Conservation (phyloP, 306 rosid genomes). For the Citrullus mucosospermus region DNA sequence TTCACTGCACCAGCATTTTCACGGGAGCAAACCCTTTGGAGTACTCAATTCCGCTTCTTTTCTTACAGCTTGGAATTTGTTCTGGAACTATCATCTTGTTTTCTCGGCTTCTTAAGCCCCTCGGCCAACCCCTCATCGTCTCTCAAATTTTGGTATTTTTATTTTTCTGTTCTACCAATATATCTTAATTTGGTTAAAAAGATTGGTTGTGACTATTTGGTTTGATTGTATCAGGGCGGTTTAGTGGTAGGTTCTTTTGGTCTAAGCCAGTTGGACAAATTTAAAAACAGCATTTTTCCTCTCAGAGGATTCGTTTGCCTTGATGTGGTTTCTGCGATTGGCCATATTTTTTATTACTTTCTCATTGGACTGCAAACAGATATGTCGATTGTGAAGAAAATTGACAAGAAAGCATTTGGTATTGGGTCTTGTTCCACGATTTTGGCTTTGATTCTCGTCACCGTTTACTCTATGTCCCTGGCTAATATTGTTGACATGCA, state of each 20-base stretch:
- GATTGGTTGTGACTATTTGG: background rate
- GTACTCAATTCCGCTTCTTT: conserved; percentile 15
- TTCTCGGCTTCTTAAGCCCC: conserved; percentile 17
- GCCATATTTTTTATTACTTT: conserved; percentile 19
- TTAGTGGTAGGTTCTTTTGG: conserved; percentile 22
- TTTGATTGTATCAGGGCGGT: conserved; percentile 21
- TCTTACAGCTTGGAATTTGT: conserved; percentile 11
- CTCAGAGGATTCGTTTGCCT: conserved; percentile 17
- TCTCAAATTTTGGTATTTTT: conserved; percentile 16
- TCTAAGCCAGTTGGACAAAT: conserved; percentile 6
- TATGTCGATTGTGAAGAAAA: conserved; percentile 2
- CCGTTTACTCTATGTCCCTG: background rate
- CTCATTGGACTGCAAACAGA: conserved; percentile 26
- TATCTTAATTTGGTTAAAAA: background rate
- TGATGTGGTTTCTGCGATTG: conserved; percentile 18
- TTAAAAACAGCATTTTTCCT: conserved; percentile 11
- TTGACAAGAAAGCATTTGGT: conserved; percentile 5
- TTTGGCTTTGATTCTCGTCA: background rate
- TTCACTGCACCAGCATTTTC: conserved; percentile 4
- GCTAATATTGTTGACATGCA: background rate
- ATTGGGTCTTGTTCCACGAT: conserved; percentile 12
- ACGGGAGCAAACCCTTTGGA: conserved; percentile 9
- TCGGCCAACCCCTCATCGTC: conserved; percentile 15
- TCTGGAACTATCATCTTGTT: conserved; percentile 7
- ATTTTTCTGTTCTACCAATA: background rate